phyloP scores from a whole-genome alignment of 352 stramenopile genomes.

The Globisporangium uncinulatum region DNA sequence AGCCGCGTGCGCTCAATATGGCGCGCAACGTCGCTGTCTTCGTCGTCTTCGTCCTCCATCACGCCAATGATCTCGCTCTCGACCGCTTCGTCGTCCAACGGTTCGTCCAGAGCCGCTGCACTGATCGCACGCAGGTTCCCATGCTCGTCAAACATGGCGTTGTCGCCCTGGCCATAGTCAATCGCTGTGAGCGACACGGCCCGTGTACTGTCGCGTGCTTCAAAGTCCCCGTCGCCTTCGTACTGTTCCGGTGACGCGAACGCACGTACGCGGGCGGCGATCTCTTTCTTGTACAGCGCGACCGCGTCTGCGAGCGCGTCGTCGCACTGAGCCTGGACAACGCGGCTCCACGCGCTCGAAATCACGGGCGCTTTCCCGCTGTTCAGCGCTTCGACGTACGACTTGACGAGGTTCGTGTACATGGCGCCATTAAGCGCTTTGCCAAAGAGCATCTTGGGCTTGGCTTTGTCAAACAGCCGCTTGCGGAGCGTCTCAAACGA shows the following conservation, averaged over 20 bases:
- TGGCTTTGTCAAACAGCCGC: conserved; percentile 69
- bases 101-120: background rate
- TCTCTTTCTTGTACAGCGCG: conserved; percentile 70
- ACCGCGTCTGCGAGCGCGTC: conserved; percentile 75
- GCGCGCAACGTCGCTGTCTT: conserved; percentile 11
- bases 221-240: conserved; percentile 43
- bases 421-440: conserved; percentile 85
- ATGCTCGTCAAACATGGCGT: conserved; percentile 71
- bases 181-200: conserved; percentile 28
- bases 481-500: conserved; percentile 68
- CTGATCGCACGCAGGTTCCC: conserved; percentile 45
- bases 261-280: conserved; percentile 37
- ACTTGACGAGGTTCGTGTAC: conserved; percentile 75
- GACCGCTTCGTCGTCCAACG: conserved; percentile 26
- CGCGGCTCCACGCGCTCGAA: conserved; percentile 84
- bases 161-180: conserved; percentile 46
- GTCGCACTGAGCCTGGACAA: conserved; percentile 81
- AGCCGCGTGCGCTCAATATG: conserved; percentile 52
- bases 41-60: conserved; percentile 43
- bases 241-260: conserved; percentile 58
- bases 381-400: conserved; percentile 86
- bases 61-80: conserved; percentile 71
- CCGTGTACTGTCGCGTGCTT: conserved; percentile 15
- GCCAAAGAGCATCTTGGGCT: conserved; percentile 82
- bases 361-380: conserved; percentile 84